Conservation (phyloP, 257 asterid genomes). For the Nyctanthes arbortristis region DNA sequence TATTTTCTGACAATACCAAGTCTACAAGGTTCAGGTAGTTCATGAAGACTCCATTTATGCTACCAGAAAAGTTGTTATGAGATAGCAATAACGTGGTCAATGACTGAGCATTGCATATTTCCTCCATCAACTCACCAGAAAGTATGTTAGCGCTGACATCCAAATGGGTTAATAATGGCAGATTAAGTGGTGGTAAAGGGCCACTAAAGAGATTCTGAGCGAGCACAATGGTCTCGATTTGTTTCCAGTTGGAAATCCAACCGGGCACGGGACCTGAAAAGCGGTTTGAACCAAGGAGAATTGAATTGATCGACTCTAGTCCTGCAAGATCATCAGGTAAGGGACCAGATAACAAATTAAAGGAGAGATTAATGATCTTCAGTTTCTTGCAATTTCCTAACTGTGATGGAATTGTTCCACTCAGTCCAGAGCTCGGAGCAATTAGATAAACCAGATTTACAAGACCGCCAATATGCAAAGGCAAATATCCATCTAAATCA, state of each 20-base stretch:
- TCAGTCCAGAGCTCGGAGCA: constrained; percentile 54
- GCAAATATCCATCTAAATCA: constrained; percentile 53
- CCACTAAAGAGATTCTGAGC: constrained; percentile 63
- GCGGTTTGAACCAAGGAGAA: constrained; percentile 54
- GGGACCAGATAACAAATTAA: constrained; percentile 55
- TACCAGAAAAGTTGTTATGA: constrained; percentile 59
- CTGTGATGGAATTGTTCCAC: constrained; percentile 59
- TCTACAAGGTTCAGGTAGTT: constrained; percentile 48
- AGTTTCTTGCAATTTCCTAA: constrained; percentile 62
- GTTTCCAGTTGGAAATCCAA: constrained; percentile 81
- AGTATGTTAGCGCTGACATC: constrained; percentile 62
- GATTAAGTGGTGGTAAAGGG: constrained; percentile 53
- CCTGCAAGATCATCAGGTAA: constrained; percentile 56
- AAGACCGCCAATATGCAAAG: constrained; percentile 53
- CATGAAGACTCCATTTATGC: constrained; percentile 42
- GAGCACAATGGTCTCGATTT: constrained; percentile 38
- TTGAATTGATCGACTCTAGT: constrained; percentile 44
- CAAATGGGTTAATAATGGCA: constrained; percentile 46
- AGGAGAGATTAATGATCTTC: constrained; percentile 52
- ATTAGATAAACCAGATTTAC: constrained; percentile 45
- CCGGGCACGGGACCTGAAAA: constrained; percentile 63
- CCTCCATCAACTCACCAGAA: constrained; percentile 52
- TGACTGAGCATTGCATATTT: constrained; percentile 55
- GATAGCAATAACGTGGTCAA: constrained; percentile 46
- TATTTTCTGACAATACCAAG: constrained; percentile 62